Percentiles rank a stretch among this genome's conserved stretches.
These are phyloP conservation scores for Fusarium marasasianum DNA, from an alignment of 2,329 filamentous ascomycete genomes.

Conservation along the genomic window DNA sequence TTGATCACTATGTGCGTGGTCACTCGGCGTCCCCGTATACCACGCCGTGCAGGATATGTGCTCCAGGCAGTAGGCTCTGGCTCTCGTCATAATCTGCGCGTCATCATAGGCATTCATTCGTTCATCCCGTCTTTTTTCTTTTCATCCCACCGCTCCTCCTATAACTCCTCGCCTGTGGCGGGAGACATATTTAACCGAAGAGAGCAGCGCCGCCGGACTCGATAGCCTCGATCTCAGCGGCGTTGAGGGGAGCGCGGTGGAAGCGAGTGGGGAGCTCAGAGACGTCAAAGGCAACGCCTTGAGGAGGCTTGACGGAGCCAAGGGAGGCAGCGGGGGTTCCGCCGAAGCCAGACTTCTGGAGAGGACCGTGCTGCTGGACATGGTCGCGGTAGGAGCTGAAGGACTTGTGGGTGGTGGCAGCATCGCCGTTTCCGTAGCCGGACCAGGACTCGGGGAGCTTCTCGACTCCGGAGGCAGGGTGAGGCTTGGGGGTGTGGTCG, in stretches of 20 bases:
- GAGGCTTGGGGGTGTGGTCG: conserved; percentile 77
- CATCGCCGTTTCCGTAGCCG: conserved; percentile 45
- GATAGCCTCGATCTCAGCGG: conserved; percentile 92
- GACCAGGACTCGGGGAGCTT: conserved; percentile 67
- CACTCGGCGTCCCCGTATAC: conserved; percentile 36
- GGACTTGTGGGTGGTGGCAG: conserved; percentile 61
- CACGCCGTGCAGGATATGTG: conserved; percentile 20
- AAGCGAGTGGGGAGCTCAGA: conserved; percentile 88
- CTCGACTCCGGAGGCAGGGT: conserved; percentile 75
- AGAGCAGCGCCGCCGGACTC: conserved; percentile 86
- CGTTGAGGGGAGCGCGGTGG: conserved; percentile 75
- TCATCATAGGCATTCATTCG: conserved; percentile 32
- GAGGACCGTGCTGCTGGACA: conserved; percentile 80
- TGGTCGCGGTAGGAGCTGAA: conserved; percentile 83
- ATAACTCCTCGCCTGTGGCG: conserved; percentile 25
- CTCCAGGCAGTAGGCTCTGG: conserved; percentile 28
- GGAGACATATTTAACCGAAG: conserved; percentile 52
- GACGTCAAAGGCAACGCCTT: conserved; percentile 87
- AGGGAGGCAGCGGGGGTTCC: conserved; percentile 73
- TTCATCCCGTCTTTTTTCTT: conserved; percentile 28
- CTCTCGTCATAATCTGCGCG: conserved; percentile 22
- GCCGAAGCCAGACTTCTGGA: conserved; percentile 70
- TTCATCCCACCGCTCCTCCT: conserved; percentile 35
- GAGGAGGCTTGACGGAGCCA: conserved; percentile 74
- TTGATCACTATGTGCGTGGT: conserved; percentile 16